Evolutionary conservation across 192 early-diverging fungal species (phyloP), one percentile per base, ranked within the genome.

Genomic region (Backusella luteola): DNA sequence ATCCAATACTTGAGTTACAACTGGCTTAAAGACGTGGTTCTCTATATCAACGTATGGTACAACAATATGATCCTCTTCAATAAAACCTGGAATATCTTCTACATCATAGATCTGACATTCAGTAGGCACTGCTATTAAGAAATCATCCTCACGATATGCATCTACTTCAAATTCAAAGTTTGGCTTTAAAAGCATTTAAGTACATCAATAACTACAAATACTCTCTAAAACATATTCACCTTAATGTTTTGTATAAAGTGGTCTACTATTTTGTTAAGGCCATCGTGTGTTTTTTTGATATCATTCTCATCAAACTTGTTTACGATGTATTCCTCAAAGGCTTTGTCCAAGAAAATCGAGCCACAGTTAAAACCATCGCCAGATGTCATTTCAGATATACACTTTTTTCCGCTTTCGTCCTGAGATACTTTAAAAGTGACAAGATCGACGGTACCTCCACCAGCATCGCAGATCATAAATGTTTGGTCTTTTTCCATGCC

Each of bases 381-480:
- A 75, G 87, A 86, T 29, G 85, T 87, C 21, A 87, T 78, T 74
- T 89, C 88, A 1, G 76, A 67, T 23, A 59, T 59, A 38, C 79
- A 80, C 17, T 74, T 74, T 12, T 68, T 52, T 8, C 59, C 72
- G 26, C 71, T 46, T 34, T 14, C n/a, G 1, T 32, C 71, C 21
- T 81, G 73, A 21, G 73, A 74, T n/a, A 85, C 78, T 76, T 87
- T 80, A 80, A 87, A 87, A 44, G 84, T 84, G 21, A 87, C 85
- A 34, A 87, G 70, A 76, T 87, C 86, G n/a, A 87, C 83, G 1
- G 86, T 87, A 29, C 86, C 86, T 59, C 86, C 86, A 73, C 86
- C 86, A 29, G 84, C 84, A 73, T 87, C 86, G 38, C 84, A 85
- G 36, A 87, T 81, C 86, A 85, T 84, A 66, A 87, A 82, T 21